These are phyloP conservation scores for Talaromyces verruculosus DNA, from an alignment of 2,329 filamentous ascomycete species.

Conservation along the genomic window DNA sequence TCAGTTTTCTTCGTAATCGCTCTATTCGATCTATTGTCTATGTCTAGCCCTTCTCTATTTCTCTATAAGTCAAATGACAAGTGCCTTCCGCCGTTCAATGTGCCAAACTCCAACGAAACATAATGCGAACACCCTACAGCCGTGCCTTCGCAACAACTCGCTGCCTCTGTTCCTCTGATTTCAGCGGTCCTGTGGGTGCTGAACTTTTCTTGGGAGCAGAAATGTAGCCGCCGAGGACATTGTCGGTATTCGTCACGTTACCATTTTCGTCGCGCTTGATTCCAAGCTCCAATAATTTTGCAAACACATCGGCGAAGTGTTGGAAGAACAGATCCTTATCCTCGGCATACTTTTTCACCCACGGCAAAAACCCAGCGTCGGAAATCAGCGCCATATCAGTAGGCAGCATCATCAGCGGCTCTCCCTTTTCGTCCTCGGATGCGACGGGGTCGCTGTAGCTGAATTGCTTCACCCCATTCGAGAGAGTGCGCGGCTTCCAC, in stretches of 20 bases:
- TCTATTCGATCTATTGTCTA: not conserved
- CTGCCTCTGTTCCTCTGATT: constrained; percentile 16
- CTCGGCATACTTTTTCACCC: constrained; percentile 60
- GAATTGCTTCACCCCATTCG: constrained; percentile 58
- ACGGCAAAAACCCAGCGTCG: constrained; percentile 55
- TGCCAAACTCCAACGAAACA: not conserved
- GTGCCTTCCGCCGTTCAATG: not conserved
- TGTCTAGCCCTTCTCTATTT: not conserved
- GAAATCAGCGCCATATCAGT: constrained; percentile 61
- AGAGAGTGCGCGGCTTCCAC: constrained; percentile 56
- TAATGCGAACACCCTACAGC: not conserved
- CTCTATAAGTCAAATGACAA: not conserved
- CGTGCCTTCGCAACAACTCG: constrained; percentile 9
- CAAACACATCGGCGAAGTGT: constrained; percentile 60
- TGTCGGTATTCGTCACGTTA: constrained; percentile 57
- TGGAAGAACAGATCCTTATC: constrained; percentile 64
- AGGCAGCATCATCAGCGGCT: constrained; percentile 66
- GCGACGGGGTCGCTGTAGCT: constrained; percentile 59
- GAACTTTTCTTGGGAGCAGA: constrained; percentile 45
- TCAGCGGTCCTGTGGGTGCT: constrained; percentile 14
- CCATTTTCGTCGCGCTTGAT: constrained; percentile 57
- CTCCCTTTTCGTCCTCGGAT: constrained; percentile 43
- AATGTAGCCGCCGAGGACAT: constrained; percentile 56
- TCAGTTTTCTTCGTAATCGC: not conserved
- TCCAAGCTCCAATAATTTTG: constrained; percentile 61